Conservation (phyloP, 2,329 filamentous ascomycete genomes). For the Scedosporium apiospermum region DNA sequence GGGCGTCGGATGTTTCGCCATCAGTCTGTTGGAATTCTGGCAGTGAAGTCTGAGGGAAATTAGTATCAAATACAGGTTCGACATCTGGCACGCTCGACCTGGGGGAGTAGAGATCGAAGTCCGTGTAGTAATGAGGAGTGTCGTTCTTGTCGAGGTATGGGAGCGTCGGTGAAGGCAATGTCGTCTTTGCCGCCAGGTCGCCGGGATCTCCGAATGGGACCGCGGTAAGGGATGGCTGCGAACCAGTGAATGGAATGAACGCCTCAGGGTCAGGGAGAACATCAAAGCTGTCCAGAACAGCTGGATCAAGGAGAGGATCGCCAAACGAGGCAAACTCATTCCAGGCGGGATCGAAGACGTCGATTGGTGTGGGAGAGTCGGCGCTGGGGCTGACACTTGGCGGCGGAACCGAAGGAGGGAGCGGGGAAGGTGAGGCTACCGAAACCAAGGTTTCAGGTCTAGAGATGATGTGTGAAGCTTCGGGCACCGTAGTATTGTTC, state of each 20-base stretch:
- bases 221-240: background rate
- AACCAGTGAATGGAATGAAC: background rate
- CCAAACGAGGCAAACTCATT: background rate
- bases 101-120: conserved; percentile 48
- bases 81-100: conserved; percentile 38
- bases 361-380: background rate
- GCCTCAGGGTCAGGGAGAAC: background rate
- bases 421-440: background rate
- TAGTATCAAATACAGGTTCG: conserved; percentile 18
- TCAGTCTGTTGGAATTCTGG: no score
- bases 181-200: background rate
- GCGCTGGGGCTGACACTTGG: background rate
- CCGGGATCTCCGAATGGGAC: background rate
- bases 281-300: background rate
- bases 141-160: conserved; percentile 27
- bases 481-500: background rate
- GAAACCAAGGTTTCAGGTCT: no score
- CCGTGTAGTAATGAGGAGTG: conserved; percentile 30
- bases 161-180: conserved; percentile 14
- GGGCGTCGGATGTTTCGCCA: no score
- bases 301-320: background rate
- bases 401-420: background rate
- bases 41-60: background rate
- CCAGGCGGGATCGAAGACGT: background rate
- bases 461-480: no score